Evolutionary conservation across 208 protist species (phyloP), one percentile per base, ranked within the genome.

Genomic region (Trypanosoma theileri): DNA sequence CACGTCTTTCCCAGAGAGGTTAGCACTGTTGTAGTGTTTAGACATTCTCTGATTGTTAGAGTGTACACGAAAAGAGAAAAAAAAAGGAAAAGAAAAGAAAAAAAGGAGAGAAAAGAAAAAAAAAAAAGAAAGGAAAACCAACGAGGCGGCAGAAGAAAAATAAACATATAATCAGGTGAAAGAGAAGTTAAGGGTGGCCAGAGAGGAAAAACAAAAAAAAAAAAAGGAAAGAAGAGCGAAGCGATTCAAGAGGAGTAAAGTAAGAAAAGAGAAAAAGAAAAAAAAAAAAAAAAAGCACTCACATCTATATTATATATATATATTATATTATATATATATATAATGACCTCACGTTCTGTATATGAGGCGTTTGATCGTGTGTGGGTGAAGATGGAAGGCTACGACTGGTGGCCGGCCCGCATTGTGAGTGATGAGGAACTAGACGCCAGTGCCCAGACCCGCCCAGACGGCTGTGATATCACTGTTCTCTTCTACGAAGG

Each of bases 351-450:
- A 35, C 44, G 69, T 35, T 24, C 64, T 1, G 24, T 50, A 13
- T 93, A 91, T 70, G 57, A 75, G 12, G 75, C 84, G 7, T 81
- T 77, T 45, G 90, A 95, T 69, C 90, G 90, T 35, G 86, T 95
- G 66, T 95, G 90, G 90, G 79, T 95, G 51, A 73, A 79, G 66
- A 76, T 91, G 60, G 85, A 92, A 16, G 87, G 80, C 53, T 81
- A 87, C 59, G 79, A 80, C 42, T 95, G 90, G 88, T 95, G 90
- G 90, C 90, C 90, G 0, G 90, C 85, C 8, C 83, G 85, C 31
- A 80, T 95, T 14, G 59, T 92, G 21, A 75, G 73, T 52, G 79
- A 81, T 24, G 82, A 75, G 51, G 77, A 91, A 31, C 55, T 80
- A 14, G 42, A 59, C 16, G 58, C 26, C 3, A 60, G 66, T 50